Conservation (phyloP, 805 yeast species). For the Candida sithepensis region DNA sequence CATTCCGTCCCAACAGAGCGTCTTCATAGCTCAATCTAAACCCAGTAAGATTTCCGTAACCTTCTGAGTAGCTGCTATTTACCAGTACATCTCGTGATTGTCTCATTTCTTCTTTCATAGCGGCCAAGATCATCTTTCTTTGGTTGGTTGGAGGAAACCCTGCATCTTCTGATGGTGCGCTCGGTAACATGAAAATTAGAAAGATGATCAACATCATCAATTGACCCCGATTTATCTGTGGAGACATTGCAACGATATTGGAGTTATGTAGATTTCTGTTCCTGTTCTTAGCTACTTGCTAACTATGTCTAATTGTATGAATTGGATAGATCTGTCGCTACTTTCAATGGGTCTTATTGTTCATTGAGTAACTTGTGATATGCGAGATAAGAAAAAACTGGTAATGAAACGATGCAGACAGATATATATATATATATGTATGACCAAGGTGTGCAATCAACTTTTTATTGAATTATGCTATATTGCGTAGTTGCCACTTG, state of each 20-base stretch:
- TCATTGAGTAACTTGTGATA: not conserved
- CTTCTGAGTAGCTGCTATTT: slow-evolving; percentile 42
- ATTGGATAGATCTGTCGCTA: not conserved
- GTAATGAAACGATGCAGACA: too few relatives aligned
- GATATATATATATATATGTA: not conserved
- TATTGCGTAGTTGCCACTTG: too few relatives aligned
- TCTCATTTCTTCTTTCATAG: slow-evolving; percentile 33
- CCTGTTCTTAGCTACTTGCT: not conserved
- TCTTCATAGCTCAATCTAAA: slow-evolving; percentile 63
- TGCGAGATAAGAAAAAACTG: too few relatives aligned
- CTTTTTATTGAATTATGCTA: too few relatives aligned
- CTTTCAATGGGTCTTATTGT: not conserved
- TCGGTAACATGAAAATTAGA: slow-evolving; percentile 39
- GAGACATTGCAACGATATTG: slow-evolving; percentile 12
- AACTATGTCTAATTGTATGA: not conserved
- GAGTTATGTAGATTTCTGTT: not conserved
- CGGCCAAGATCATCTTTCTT: slow-evolving; percentile 27
- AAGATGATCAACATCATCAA: slow-evolving; percentile 35
- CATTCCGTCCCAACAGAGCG: slow-evolving; percentile 39
- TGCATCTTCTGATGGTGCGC: slow-evolving; percentile 32
- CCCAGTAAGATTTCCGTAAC: slow-evolving; percentile 75
- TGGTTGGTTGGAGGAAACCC: slow-evolving; percentile 24
- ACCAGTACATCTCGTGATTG: slow-evolving; percentile 32
- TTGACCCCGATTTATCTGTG: slow-evolving; percentile 27
- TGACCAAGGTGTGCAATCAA: too few relatives aligned